phyloP scores from a whole-genome alignment of 352 stramenopile species.

The Globisporangium uncinulatum region DNA sequence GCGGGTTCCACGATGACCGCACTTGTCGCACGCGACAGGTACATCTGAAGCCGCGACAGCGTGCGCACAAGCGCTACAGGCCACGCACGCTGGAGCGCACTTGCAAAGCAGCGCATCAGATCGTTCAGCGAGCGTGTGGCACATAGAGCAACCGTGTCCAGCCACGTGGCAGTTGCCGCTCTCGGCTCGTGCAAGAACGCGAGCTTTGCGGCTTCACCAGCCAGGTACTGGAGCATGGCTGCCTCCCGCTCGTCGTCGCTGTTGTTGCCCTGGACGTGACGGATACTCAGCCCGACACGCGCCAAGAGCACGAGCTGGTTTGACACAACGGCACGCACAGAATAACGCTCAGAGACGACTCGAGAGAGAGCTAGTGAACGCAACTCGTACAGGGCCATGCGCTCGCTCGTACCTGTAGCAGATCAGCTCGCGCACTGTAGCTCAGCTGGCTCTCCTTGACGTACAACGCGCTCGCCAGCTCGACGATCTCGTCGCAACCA shows the following conservation, averaged over 20 bases:
- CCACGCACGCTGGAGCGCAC: slow-evolving; percentile 25
- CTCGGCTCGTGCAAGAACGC: slow-evolving; percentile 19
- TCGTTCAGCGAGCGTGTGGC: slow-evolving; percentile 22
- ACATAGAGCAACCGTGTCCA: slow-evolving; percentile 16
- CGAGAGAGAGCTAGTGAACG: no score
- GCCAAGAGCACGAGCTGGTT: slow-evolving; percentile 32
- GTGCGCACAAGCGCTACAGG: slow-evolving; percentile 16
- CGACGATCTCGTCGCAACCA: slow-evolving; percentile 27
- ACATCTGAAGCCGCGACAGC: slow-evolving; percentile 4
- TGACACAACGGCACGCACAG: background rate
- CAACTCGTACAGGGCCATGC: background rate
- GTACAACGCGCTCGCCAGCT: slow-evolving; percentile 21
- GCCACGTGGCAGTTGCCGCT: slow-evolving; percentile 18
- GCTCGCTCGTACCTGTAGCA: slow-evolving; percentile 31
- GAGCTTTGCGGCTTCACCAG: slow-evolving; percentile 13
- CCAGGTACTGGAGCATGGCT: slow-evolving; percentile 7
- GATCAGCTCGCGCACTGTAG: slow-evolving; percentile 20
- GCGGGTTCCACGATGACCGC: slow-evolving; percentile 24
- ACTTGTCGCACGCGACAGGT: slow-evolving; percentile 5
- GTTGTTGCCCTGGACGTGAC: slow-evolving; percentile 10
- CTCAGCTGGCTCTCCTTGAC: slow-evolving; percentile 32
- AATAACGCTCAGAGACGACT: background rate
- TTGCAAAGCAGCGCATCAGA: slow-evolving; percentile 26
- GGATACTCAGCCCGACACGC: slow-evolving; percentile 29
- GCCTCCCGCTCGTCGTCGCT: slow-evolving; percentile 1